Base-by-base conservation (phyloP, 805 yeast species). In the Jamesozyma hellenica region DNA sequence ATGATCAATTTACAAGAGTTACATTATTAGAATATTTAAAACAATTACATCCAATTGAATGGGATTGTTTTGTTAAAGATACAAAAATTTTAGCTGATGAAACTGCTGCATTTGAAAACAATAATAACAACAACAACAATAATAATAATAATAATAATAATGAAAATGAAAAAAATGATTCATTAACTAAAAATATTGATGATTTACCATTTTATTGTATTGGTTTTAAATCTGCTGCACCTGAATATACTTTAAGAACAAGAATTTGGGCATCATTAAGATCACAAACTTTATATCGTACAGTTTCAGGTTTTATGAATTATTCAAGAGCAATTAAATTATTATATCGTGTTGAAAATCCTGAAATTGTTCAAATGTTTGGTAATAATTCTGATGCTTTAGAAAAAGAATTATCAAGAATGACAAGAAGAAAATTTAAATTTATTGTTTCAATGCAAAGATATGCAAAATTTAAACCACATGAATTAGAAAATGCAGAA, bases 221-320 rank as follows among this genome's bases (percentile, higher is more conserved):
- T 60, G 98, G 97, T 62, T 90, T 86, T 77, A 90, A 92, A 67
- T 79, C 94, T 53, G 95, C 96, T 53, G 92, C 95, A 42, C 96
- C 96, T 28, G 96, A 87, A 61, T 90, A 85, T 67, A 85, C 94
- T 40, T 69, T 92, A 56, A 79, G 98, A 68, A 92, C 97, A 11
- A 75, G 98, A 68, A 86, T 90, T 52, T 90, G 98, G 97, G 97
- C 98, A 27, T 90, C 97, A 14, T 74, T 92, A 53, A 79, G 97
- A 66, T 82, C 96, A 26, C 98, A 90, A 71, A 92, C 98, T 26
- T 70, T 90, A 55, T 90, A 88, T 69, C 80, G 98, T 65, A 90
- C 98, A 36, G 90, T 90, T 39, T 84, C 96, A 40, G 98, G 98
- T 56, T 92, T 90, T 70, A 90, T 90, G 97, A 92, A 90, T 70